Conservation (phyloP, 352 stramenopile genomes). For the Phytophthora cryptogea region DNA sequence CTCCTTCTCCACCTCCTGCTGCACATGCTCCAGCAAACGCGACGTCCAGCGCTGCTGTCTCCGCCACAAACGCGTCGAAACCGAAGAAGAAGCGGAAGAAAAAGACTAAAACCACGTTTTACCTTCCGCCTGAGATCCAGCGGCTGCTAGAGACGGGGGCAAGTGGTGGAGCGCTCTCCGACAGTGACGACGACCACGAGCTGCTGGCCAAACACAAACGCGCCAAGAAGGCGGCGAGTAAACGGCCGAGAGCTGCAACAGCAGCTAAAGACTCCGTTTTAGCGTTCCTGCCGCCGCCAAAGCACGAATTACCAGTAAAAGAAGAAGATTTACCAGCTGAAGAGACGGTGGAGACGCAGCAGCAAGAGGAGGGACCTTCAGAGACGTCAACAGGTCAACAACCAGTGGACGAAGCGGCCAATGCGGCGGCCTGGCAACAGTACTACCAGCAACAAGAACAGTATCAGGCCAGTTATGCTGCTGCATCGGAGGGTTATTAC, state of each 20-base stretch:
- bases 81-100: constrained; percentile 34
- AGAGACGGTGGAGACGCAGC: constrained; percentile 20
- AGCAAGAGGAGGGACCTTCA: constrained; percentile 3
- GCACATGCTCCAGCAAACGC: neutral
- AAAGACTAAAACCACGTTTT: constrained; percentile 57
- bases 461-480: constrained; percentile 33
- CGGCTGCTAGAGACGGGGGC: constrained; percentile 48
- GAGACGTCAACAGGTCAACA: constrained; percentile 20
- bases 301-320: constrained; percentile 39
- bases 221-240: constrained; percentile 43
- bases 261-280: constrained; percentile 29
- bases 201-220: constrained; percentile 59
- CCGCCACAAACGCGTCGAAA: constrained; percentile 4
- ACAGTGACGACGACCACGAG: constrained; percentile 47
- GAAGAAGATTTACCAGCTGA: neutral
- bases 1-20: neutral
- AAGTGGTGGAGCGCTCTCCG: constrained; percentile 17
- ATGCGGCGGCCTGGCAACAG: constrained; percentile 40
- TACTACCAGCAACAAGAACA: constrained; percentile 50
- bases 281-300: constrained; percentile 68
- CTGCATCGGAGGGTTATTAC: constrained; percentile 28
- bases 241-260: constrained; percentile 26
- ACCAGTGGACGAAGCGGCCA: constrained; percentile 17
- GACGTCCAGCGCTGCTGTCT: neutral
- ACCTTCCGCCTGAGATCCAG: constrained; percentile 62